Percentiles rank a stretch among this genome's conserved stretches.
Evolutionary conservation across 371 early-diverging fungal species (phyloP).

Genomic region (Lichtheimia ornata): DNA sequence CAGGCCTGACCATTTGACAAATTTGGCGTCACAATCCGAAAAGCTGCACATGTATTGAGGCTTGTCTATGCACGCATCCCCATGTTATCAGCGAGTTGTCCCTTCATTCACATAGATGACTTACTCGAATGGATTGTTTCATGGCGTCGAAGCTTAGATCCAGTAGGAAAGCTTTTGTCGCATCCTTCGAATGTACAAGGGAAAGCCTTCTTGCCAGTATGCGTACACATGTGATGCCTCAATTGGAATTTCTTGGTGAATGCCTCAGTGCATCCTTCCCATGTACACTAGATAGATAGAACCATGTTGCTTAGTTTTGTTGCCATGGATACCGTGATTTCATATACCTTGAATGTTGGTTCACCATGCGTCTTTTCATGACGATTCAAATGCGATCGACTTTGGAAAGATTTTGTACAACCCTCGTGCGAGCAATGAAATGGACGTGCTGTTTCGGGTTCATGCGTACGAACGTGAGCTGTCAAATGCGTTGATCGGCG

Average conservation of each 20-base stretch:
- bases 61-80: constrained; percentile 37
- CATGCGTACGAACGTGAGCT: constrained; percentile 61
- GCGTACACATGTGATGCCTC: constrained; percentile 53
- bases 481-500: constrained; percentile 53
- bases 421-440: constrained; percentile 36
- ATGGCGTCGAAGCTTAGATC: constrained; percentile 51
- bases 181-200: constrained; percentile 27
- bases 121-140: constrained; percentile 33
- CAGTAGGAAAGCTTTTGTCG: constrained; percentile 29
- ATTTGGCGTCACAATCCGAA: constrained; percentile 42
- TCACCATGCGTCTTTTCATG: constrained; percentile 44
- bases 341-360: constrained; percentile 36
- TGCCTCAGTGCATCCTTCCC: constrained; percentile 43
- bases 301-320: constrained; percentile 35
- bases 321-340: constrained; percentile 35
- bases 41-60: constrained; percentile 57
- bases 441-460: constrained; percentile 35
- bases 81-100: background rate
- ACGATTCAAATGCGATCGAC: constrained; percentile 47
- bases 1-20: constrained; percentile 64
- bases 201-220: constrained; percentile 46
- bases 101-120: background rate
- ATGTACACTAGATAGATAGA: constrained; percentile 33
- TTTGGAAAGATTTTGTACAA: constrained; percentile 39
- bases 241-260: constrained; percentile 59